A percentile compares a stretch with the other conserved stretches of the same genome.
phyloP scores from a whole-genome alignment of 768 basidiomycete genomes.

The Leccinum truebloodii region DNA sequence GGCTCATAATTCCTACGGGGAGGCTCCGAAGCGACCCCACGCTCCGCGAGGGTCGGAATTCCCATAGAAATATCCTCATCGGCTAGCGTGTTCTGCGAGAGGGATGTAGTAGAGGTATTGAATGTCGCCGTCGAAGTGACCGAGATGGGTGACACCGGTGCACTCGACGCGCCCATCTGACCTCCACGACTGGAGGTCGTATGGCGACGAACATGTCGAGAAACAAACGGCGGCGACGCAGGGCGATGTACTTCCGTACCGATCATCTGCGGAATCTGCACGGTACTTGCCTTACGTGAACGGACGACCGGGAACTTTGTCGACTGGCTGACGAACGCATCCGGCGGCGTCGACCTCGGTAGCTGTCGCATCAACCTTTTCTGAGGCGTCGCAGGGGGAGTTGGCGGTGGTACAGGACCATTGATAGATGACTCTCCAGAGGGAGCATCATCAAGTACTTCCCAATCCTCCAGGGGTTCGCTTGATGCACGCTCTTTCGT shows the following conservation, averaged over 20 bases:
- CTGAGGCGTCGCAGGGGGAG: conserved; percentile 26
- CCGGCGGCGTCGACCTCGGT: conserved; percentile 9
- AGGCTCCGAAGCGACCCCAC: conserved; percentile 27
- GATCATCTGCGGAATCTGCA: conserved; percentile 25
- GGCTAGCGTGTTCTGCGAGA: conserved; percentile 18
- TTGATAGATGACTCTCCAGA: conserved; percentile 29
- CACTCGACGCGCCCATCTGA: conserved; percentile 32
- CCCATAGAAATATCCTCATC: conserved; percentile 21
- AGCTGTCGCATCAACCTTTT: conserved; percentile 15
- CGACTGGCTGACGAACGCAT: conserved; percentile 20
- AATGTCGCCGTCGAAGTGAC: conserved; percentile 31
- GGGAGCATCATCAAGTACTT: conserved; percentile 31
- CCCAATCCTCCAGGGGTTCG: conserved; percentile 36
- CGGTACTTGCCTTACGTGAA: conserved; percentile 26
- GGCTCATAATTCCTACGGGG: conserved; percentile 23
- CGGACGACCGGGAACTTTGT: conserved; percentile 15
- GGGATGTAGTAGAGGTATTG: conserved; percentile 20
- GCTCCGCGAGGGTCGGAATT: conserved; percentile 15
- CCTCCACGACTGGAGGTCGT: conserved; percentile 34
- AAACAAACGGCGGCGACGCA: conserved; percentile 36
- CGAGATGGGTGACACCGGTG: conserved; percentile 35
- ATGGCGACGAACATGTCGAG: conserved; percentile 35
- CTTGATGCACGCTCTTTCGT: conserved; percentile 37
- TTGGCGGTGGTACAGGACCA: conserved; percentile 22
- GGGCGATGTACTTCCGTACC: conserved; percentile 23